Evolutionary conservation across 2,329 filamentous ascomycete species (phyloP).

Genomic region (Rhynchosporium agropyri): DNA sequence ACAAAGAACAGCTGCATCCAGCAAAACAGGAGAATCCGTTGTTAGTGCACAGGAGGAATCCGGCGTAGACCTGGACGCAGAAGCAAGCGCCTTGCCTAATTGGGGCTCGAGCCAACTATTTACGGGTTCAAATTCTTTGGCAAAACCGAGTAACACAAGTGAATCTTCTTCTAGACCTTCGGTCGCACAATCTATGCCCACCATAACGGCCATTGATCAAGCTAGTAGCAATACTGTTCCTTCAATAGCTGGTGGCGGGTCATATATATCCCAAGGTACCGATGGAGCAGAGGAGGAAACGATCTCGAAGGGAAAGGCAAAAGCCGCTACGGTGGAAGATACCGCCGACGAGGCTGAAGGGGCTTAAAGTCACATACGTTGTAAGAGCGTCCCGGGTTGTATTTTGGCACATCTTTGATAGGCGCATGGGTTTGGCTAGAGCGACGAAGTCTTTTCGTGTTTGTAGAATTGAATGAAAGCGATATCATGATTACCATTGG

Average conservation of each 20-base stretch:
- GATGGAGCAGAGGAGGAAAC: conserved; percentile 27
- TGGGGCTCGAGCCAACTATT: conserved; percentile 39
- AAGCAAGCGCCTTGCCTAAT: conserved; percentile 28
- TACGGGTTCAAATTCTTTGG: conserved; percentile 19
- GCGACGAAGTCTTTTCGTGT: background rate
- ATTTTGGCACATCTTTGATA: conserved; percentile 16
- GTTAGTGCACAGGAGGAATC: conserved; percentile 26
- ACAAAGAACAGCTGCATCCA: conserved; percentile 25
- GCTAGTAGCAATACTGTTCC: conserved; percentile 13
- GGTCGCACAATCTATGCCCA: conserved; percentile 5
- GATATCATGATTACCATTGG: background rate
- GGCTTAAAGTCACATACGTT: background rate
- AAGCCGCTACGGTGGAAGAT: conserved; percentile 53
- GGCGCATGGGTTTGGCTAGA: background rate
- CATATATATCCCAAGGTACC: conserved; percentile 11
- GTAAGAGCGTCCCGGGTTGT: background rate
- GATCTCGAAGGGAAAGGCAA: conserved; percentile 45
- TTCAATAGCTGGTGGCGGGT: conserved; percentile 21
- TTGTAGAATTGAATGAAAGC: background rate
- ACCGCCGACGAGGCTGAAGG: conserved; percentile 45
- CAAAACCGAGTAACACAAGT: background rate
- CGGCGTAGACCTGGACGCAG: background rate
- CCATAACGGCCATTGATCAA: background rate
- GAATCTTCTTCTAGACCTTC: conserved; percentile 13
- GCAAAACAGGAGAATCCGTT: conserved; percentile 21